phyloP scores from a whole-genome alignment of 1,284 basidiomycete species.

The Ganoderma lingzhi region DNA sequence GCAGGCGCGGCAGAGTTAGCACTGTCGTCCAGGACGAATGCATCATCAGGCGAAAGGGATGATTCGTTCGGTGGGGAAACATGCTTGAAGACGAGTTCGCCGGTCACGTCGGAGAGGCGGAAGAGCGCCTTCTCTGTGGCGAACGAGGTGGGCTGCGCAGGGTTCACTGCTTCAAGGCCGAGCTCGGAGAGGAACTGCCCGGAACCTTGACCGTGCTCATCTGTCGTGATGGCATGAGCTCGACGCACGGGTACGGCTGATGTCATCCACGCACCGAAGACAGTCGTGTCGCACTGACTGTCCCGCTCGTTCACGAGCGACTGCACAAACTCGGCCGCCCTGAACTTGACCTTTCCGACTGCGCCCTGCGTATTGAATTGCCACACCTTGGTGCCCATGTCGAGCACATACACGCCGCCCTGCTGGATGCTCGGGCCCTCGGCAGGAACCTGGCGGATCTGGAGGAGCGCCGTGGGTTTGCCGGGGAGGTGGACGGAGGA shows the following conservation, averaged over 20 bases:
- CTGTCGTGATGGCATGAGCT: conserved; percentile 39
- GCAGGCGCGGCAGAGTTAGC: conserved; percentile 45
- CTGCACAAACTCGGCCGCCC: conserved; percentile 65
- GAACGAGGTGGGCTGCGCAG: conserved; percentile 13
- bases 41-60: conserved; percentile 54
- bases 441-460: conserved; percentile 57
- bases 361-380: conserved; percentile 64
- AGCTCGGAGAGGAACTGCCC: conserved; percentile 58
- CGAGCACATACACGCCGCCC: conserved; percentile 66
- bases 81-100: conserved; percentile 47
- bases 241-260: not conserved
- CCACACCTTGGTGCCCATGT: conserved; percentile 58
- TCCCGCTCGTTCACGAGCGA: conserved; percentile 52
- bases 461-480: conserved; percentile 41
- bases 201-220: conserved; percentile 57
- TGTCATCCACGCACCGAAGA: conserved; percentile 52
- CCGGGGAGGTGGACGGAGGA: conserved; percentile 32
- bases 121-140: conserved; percentile 46
- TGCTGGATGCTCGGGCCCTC: conserved; percentile 55
- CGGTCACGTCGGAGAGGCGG: conserved; percentile 57
- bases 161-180: conserved; percentile 37
- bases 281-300: conserved; percentile 52
- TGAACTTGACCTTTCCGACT: conserved; percentile 62
- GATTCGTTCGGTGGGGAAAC: conserved; percentile 43
- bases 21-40: conserved; percentile 56